Conservation (phyloP, 352 stramenopile genomes). For the Globisporangium echinulatum region DNA sequence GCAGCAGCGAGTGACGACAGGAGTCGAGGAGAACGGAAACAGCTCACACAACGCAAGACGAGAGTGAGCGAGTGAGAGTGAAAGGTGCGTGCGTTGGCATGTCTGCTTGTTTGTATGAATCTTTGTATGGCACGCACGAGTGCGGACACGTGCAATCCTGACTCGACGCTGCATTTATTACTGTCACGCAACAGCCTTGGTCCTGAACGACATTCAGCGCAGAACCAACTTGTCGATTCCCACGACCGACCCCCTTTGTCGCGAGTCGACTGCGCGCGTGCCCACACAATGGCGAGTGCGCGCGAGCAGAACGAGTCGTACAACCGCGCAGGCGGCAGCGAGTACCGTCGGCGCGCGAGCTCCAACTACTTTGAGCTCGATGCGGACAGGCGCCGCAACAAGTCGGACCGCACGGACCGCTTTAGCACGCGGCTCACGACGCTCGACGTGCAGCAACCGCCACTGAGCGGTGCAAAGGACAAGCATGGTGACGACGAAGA, state of each 20-base stretch:
- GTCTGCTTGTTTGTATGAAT: no score
- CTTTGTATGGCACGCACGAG: no score
- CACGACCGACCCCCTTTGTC: no score
- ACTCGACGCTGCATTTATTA: no score
- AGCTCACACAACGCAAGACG: not conserved
- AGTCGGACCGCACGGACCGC: conserved; percentile 58
- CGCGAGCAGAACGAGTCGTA: conserved; percentile 11
- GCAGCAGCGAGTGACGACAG: not conserved
- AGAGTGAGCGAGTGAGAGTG: not conserved
- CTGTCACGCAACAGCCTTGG: no score
- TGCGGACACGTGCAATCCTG: no score
- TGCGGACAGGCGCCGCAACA: conserved; percentile 62
- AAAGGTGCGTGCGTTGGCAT: no score
- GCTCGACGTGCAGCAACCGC: conserved; percentile 37
- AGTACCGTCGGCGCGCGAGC: conserved; percentile 50
- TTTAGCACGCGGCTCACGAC: conserved; percentile 49
- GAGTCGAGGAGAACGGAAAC: not conserved
- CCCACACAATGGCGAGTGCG: conserved; percentile 4
- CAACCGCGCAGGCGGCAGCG: conserved; percentile 1
- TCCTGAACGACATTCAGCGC: no score
- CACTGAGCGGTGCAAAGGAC: conserved; percentile 8
- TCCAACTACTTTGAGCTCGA: conserved; percentile 84
- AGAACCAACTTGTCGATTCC: no score
- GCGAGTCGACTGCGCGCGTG: not conserved
- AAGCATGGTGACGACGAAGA: conserved; percentile 52